Conservation (phyloP, 2,329 filamentous ascomycete species). For the Ploettnerulaceae sp. region DNA sequence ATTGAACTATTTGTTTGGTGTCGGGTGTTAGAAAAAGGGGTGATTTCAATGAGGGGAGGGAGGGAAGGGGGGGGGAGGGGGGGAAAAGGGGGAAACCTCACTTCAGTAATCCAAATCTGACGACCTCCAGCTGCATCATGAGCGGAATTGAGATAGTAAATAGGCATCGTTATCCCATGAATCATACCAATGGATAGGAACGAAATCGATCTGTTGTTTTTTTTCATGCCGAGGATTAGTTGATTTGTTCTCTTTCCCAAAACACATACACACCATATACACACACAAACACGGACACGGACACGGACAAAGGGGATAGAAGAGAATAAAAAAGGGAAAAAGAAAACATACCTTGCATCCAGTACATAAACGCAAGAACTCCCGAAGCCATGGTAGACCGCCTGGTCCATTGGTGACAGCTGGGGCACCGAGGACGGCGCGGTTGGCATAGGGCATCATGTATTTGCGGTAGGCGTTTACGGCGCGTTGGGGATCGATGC, state of each 20-base stretch:
- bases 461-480: conserved; percentile 36
- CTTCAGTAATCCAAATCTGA: conserved; percentile 40
- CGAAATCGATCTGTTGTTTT: conserved; percentile 42
- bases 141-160: conserved; percentile 39
- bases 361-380: conserved; percentile 9
- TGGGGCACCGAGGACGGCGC: conserved; percentile 40
- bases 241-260: too few relatives aligned
- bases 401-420: conserved; percentile 38
- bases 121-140: conserved; percentile 31
- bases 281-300: too few relatives aligned
- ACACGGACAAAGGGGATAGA: too few relatives aligned
- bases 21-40: neutral
- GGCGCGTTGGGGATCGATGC: conserved; percentile 26
- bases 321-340: too few relatives aligned
- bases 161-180: conserved; percentile 33
- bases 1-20: neutral
- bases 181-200: conserved; percentile 46
- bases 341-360: too few relatives aligned
- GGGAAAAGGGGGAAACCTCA: neutral
- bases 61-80: too few relatives aligned
- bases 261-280: too few relatives aligned
- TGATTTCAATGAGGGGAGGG: too few relatives aligned
- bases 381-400: conserved; percentile 7
- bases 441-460: conserved; percentile 39
- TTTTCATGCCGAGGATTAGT: too few relatives aligned